These are phyloP conservation scores for Pterulicium gracile DNA, from an alignment of 1,284 basidiomycete species.

Conservation along the genomic window DNA sequence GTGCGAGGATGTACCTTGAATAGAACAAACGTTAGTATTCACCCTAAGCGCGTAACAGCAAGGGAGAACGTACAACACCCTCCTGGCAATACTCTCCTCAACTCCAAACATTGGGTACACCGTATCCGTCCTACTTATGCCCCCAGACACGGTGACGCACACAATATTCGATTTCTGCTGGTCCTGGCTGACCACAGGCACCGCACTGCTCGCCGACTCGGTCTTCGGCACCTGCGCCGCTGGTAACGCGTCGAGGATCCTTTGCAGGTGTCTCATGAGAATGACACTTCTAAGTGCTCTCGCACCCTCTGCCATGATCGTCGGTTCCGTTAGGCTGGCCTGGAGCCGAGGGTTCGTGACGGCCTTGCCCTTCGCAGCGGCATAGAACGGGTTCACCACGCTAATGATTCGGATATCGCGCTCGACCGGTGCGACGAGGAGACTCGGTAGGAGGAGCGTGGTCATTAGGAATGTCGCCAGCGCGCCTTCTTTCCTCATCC, in stretches of 20 bases:
- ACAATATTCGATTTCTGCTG: constrained; percentile 61
- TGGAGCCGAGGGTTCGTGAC: constrained; percentile 6
- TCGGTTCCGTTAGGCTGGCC: constrained; percentile 2
- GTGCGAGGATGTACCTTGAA: constrained; percentile 44
- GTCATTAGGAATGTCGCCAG: constrained; percentile 69
- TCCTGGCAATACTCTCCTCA: constrained; percentile 20
- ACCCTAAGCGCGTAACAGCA: background rate
- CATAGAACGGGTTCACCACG: constrained; percentile 77
- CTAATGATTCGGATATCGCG: constrained; percentile 77
- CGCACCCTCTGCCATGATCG: constrained; percentile 47
- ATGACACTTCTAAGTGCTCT: constrained; percentile 54
- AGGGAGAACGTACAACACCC: constrained; percentile 28
- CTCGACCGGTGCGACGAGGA: constrained; percentile 72
- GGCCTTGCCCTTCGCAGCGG: constrained; percentile 44
- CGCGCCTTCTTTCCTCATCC: constrained; percentile 33
- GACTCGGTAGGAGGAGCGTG: constrained; percentile 65
- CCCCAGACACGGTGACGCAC: constrained; percentile 60
- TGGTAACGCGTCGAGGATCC: constrained; percentile 67
- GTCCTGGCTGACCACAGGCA: constrained; percentile 37
- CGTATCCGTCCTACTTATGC: constrained; percentile 58
- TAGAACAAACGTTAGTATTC: constrained; percentile 4
- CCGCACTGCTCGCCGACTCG: constrained; percentile 25
- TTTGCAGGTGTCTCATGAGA: constrained; percentile 63
- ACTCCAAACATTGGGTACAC: constrained; percentile 45
- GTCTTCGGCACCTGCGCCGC: constrained; percentile 44